Base-by-base conservation (phyloP, 192 early-diverging fungal species). In the Spinellus fusiger region DNA sequence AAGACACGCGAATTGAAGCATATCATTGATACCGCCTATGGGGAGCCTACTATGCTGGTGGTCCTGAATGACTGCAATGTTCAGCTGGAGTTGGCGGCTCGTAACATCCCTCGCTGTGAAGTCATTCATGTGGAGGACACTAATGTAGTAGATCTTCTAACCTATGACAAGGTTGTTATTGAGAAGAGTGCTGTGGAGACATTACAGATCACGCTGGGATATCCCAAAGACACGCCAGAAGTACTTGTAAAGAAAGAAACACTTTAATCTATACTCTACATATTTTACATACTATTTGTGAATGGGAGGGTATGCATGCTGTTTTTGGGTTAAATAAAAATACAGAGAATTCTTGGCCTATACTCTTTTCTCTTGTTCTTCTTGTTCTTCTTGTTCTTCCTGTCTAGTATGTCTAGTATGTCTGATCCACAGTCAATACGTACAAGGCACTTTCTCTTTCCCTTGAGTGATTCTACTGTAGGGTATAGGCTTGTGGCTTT, bases 131-230 rank as follows among this genome's bases (percentile, higher is more conserved):
- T 85, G 16, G 69, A 76, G 51, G 81, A 88, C 33, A 78, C 84
- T 0, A 85, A 90, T 64, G 86, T 88, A 6, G 75, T 87, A 63
- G 76, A 84, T 56, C 72, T 88, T 49, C 68, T 90, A 47, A 80
- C 82, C 67, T 80, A 84, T 49, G 78, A 90, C 54, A 78, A 79
- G 22, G 76, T 90, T 10, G 71, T 88, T 26, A 70, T 90, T 47
- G 88, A 90, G 56, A 75, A 78, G 66, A 72, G 79, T 56, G 84
- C 86, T 7, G 71, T 88, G 27, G 76, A 84, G 37, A 65, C 80
- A 61, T 75, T 89, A 10, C n/a, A n/a, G n/a, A n/a, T n/a, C n/a
- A n/a, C n/a, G n/a, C n/a, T n/a, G n/a, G n/a, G n/a, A n/a, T n/a
- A n/a, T n/a, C n/a, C n/a, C n/a, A n/a, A n/a, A n/a, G n/a, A n/a